A percentile compares a stretch with the other conserved stretches of the same genome.
Conservation (phyloP, 1,284 basidiomycete genomes). For the Leccinum insolens region DNA sequence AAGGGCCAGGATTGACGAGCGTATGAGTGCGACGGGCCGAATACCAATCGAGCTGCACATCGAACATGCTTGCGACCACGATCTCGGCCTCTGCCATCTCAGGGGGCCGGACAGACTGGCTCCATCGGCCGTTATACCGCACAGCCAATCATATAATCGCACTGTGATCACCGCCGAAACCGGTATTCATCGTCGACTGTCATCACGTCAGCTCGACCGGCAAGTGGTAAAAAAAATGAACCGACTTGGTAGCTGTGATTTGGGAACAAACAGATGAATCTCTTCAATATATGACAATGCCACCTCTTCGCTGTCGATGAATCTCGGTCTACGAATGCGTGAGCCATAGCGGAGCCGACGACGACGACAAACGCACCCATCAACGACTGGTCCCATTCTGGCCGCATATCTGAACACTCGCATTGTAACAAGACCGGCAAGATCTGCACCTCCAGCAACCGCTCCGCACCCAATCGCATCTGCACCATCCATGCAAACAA, state of each 20-base stretch:
- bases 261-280: slow-evolving; percentile 75
- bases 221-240: background rate
- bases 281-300: slow-evolving; percentile 73
- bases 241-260: slow-evolving; percentile 72
- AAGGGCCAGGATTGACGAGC: too few species aligned
- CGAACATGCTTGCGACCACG: too few species aligned
- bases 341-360: background rate
- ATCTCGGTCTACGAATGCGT: slow-evolving; percentile 63
- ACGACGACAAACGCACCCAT: too few species aligned
- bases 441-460: slow-evolving; percentile 70
- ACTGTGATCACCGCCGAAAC: too few species aligned
- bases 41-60: too few species aligned
- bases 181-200: slow-evolving; percentile 40
- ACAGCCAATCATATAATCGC: too few species aligned
- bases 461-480: background rate
- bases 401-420: slow-evolving; percentile 83
- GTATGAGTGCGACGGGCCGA: too few species aligned
- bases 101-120: too few species aligned
- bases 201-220: background rate
- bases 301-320: slow-evolving; percentile 68
- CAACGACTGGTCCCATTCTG: slow-evolving; percentile 60
- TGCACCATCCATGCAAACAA: slow-evolving; percentile 82
- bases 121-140: too few species aligned
- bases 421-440: slow-evolving; percentile 83
- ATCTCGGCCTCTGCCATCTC: too few species aligned